Percentiles rank a stretch among this genome's conserved stretches.
These are phyloP conservation scores for Alternaria sp. DNA, from an alignment of 2,329 filamentous ascomycete species.

Conservation along the genomic window DNA sequence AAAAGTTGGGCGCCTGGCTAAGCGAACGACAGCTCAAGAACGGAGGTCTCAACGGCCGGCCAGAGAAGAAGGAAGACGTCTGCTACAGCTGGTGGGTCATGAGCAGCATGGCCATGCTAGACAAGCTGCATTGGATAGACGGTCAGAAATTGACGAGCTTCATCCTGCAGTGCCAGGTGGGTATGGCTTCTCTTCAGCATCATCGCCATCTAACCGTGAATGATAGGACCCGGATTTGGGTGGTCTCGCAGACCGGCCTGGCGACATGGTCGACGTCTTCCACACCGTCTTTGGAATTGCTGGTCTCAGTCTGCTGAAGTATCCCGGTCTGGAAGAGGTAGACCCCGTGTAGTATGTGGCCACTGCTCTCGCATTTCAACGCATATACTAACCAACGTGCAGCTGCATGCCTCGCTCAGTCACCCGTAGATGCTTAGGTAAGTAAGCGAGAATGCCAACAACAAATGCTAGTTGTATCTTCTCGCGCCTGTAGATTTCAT, in stretches of 20 bases:
- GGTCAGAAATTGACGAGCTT: slow-evolving; percentile 77
- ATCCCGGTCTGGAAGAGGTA: slow-evolving; percentile 77
- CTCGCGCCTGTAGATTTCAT: not conserved
- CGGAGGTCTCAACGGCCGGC: slow-evolving; percentile 90
- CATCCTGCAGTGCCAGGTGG: slow-evolving; percentile 81
- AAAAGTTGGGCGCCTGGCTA: slow-evolving; percentile 86
- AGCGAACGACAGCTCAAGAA: slow-evolving; percentile 88
- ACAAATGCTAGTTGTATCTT: not conserved
- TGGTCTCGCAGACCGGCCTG: slow-evolving; percentile 87
- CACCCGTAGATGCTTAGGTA: slow-evolving; percentile 43
- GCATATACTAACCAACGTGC: slow-evolving; percentile 10
- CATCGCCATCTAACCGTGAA: not conserved
- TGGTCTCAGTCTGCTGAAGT: slow-evolving; percentile 82
- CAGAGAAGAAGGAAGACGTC: slow-evolving; percentile 94
- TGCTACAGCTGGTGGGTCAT: slow-evolving; percentile 99
- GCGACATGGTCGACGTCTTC: slow-evolving; percentile 96
- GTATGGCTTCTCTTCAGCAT: slow-evolving; percentile 8
- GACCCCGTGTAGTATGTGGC: slow-evolving; percentile 82
- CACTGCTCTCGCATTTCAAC: not conserved
- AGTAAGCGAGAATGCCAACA: not conserved
- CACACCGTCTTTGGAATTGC: slow-evolving; percentile 91
- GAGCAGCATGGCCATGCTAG: slow-evolving; percentile 89
- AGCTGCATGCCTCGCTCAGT: slow-evolving; percentile 51
- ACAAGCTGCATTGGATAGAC: slow-evolving; percentile 91
- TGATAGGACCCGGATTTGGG: slow-evolving; percentile 74